phyloP scores from a whole-genome alignment of 805 yeast species.

The Komagataella kurtzmanii region DNA sequence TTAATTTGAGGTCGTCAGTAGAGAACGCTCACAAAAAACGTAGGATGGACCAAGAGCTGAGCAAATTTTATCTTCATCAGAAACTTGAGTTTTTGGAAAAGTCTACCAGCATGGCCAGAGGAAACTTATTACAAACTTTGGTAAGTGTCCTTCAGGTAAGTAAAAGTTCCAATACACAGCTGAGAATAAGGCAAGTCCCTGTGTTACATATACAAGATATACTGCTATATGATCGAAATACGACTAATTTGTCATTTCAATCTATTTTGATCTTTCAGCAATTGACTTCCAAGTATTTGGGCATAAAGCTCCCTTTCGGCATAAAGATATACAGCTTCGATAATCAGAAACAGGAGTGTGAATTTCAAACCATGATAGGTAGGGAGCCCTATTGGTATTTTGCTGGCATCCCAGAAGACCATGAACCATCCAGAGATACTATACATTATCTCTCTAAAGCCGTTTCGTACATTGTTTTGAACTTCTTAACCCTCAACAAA shows the following conservation, averaged over 20 bases:
- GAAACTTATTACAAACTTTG: neutral
- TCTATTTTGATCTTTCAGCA: neutral
- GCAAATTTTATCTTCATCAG: neutral
- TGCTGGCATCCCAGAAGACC: neutral
- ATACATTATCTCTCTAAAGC: neutral
- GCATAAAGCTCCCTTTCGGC: neutral
- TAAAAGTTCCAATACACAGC: neutral
- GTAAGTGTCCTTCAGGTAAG: neutral
- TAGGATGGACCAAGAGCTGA: neutral
- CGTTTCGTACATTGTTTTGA: neutral
- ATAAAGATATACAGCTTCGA: neutral
- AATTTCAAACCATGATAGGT: neutral
- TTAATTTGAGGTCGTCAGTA: neutral
- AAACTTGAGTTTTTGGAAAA: neutral
- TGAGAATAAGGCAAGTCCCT: neutral
- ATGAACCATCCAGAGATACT: neutral
- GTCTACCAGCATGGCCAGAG: neutral
- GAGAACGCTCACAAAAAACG: neutral
- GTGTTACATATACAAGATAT: neutral
- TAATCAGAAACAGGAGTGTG: neutral
- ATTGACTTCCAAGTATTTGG: neutral
- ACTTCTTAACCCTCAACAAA: neutral
- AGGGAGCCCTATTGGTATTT: neutral
- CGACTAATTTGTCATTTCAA: neutral
- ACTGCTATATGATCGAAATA: neutral